Base-by-base conservation (phyloP, 257 asterid species). In the Plantago major region DNA sequence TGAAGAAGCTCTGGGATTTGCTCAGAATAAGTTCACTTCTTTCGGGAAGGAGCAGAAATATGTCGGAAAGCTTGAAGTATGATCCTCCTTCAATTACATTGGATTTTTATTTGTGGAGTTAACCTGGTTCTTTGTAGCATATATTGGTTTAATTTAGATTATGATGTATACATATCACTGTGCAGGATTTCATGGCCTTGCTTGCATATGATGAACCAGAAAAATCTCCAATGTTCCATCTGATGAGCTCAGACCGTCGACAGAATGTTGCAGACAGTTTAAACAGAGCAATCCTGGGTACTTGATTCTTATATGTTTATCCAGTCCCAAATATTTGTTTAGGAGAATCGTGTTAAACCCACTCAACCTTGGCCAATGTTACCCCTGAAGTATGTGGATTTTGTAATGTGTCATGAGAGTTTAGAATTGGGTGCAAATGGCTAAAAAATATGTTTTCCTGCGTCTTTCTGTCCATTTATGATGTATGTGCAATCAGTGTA, bases 151-250 rank as follows among this genome's bases (percentile, higher is more conserved):
- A 40, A 12, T 50, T 79, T 53, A 52, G 26, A 53, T 53, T 26
- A 53, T 55, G 61, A 47, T 42, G 28, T 64, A 60, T 18, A 52
- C 37, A 55, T 52, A 3, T 43, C 47, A 37, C 48, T 51, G 9
- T 72, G 64, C 84, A 90, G 97, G 97, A 90, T 66, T 80, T 81
- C 69, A 79, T 90, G 78, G 84, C 95, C 62, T 84, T 90, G 50
- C 81, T 90, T n/a, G 97, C 96, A 26, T 90, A 85, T 58, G 92
- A 77, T n/a, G 96, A 90, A 53, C 97, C 99, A 53, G 90, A 86
- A 74, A 92, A 83, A 70, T 86, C 95, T 26, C 97, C 97, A 22
- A 80, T 92, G 96, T 84, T 89, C 77, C 90, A 89, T 78, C 88
- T 89, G 45, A 71, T 89, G 63, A 77, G 94, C 81, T 63, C 73